These are phyloP conservation scores for Heliosperma pusillum DNA, from an alignment of 148 eudicot genomes.

Conservation along the genomic window DNA sequence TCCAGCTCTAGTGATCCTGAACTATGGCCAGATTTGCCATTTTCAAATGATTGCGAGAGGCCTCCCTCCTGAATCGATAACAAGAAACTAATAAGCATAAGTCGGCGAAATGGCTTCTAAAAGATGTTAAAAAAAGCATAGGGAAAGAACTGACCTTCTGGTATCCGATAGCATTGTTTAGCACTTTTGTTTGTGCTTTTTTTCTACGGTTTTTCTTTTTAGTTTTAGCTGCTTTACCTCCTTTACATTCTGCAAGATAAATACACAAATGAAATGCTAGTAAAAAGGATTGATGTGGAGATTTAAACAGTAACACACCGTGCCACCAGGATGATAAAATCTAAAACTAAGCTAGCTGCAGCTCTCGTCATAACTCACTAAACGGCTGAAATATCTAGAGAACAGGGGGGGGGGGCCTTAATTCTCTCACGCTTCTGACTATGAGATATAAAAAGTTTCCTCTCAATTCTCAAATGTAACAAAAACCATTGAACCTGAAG, in stretches of 20 bases:
- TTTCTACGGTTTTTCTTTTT: conserved; percentile 75
- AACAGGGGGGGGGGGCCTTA: no score
- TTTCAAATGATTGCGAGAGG: conserved; percentile 32
- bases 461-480: neutral
- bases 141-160: conserved; percentile 19
- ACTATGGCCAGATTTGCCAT: conserved; percentile 30
- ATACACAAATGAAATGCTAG: conserved; percentile 11
- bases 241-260: conserved; percentile 52
- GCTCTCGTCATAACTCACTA: neutral
- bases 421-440: neutral
- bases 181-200: conserved; percentile 43
- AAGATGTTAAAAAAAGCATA: neutral
- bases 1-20: conserved; percentile 39
- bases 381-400: neutral
- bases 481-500: neutral
- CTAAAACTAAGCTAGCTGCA: neutral
- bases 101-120: neutral
- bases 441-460: neutral
- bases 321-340: neutral
- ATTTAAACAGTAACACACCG: neutral
- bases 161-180: conserved; percentile 38
- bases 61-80: conserved; percentile 27
- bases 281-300: neutral
- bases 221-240: conserved; percentile 43
- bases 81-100: conserved; percentile 14